Conservation (phyloP, 202 grass and related monocot genomes). For the Bolboschoenoplectus hybrid region DNA sequence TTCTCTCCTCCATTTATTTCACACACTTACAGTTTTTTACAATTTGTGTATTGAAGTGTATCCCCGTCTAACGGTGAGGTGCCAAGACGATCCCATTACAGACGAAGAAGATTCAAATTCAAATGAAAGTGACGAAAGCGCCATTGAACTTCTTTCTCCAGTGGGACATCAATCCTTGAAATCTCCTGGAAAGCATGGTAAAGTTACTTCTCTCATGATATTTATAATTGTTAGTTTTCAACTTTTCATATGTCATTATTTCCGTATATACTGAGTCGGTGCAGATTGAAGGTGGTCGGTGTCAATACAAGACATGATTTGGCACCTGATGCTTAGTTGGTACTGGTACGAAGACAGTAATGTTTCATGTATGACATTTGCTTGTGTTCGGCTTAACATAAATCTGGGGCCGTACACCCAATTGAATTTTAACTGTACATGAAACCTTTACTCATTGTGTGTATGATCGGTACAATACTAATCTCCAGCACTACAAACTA, state of each 20-base stretch:
- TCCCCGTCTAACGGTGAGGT: conserved; percentile 33
- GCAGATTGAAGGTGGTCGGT: background rate
- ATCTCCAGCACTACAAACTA: background rate
- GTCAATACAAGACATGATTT: background rate
- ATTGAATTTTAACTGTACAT: background rate
- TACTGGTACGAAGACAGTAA: background rate
- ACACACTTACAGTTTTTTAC: background rate
- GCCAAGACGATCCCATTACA: background rate
- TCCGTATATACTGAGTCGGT: background rate
- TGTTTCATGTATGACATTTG: background rate
- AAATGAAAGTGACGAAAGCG: background rate
- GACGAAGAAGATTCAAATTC: conserved; percentile 27
- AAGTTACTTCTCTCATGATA: background rate
- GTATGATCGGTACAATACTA: background rate
- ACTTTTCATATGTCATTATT: background rate
- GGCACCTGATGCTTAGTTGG: background rate
- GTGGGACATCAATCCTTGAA: conserved; percentile 3
- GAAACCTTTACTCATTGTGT: background rate
- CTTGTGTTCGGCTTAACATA: background rate
- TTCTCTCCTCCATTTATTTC: background rate
- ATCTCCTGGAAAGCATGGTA: conserved; percentile 28
- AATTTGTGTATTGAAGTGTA: conserved; percentile 28
- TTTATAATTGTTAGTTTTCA: background rate
- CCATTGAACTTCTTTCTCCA: background rate
- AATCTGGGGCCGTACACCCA: background rate